Conservation (phyloP, 495 filamentous ascomycete genomes). For the Xylaria flabelliformis region DNA sequence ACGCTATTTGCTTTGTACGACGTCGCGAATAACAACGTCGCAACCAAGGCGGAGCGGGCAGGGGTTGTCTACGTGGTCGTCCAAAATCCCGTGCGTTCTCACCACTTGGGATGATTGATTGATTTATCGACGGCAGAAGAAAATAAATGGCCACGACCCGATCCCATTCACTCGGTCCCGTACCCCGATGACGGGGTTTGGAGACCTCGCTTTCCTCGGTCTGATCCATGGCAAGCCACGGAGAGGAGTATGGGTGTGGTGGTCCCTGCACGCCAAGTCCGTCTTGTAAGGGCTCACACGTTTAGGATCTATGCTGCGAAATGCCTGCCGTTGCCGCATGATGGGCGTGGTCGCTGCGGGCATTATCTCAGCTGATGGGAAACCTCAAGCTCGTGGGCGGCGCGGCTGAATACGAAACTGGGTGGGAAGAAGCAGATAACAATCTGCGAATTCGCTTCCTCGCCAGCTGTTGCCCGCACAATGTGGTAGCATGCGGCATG, state of each 20-base stretch:
- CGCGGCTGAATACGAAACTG: slow-evolving; percentile 24
- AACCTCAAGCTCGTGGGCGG: slow-evolving; percentile 1
- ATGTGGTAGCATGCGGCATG: neutral
- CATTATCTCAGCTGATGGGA: slow-evolving; percentile 20
- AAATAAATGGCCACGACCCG: neutral
- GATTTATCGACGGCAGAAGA: slow-evolving; percentile 2
- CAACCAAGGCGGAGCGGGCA: slow-evolving; percentile 15
- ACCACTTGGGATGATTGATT: neutral
- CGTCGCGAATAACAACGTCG: slow-evolving; percentile 1
- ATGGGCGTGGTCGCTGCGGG: neutral
- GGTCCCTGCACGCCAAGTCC: slow-evolving; percentile 1
- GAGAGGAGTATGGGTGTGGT: neutral
- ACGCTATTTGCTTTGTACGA: neutral
- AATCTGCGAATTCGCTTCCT: neutral
- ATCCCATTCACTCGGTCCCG: slow-evolving; percentile 19
- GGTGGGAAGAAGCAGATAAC: slow-evolving; percentile 6
- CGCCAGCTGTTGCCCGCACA: slow-evolving; percentile 21
- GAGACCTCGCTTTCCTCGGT: neutral
- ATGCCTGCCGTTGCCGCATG: slow-evolving; percentile 10
- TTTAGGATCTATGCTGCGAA: slow-evolving; percentile 10
- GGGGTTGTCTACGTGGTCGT: neutral
- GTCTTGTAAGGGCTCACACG: neutral
- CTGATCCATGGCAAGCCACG: slow-evolving; percentile 10
- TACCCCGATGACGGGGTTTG: neutral
- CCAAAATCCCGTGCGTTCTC: slow-evolving; percentile 12